phyloP scores from a whole-genome alignment of 257 asterid genomes.

The Buddleja alternifolia region DNA sequence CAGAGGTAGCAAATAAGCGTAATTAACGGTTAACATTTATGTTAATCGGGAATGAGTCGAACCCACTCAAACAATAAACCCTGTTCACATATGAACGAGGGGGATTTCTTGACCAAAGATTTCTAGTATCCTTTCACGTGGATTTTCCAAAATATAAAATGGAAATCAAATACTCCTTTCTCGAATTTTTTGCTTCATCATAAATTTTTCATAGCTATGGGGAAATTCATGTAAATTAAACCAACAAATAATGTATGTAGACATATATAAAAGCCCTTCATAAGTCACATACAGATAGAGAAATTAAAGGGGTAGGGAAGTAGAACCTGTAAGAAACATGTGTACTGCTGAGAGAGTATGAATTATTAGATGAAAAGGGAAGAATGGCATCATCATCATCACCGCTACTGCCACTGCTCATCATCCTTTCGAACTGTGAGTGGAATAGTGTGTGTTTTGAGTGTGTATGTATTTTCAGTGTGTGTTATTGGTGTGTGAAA shows the following conservation, averaged over 20 bases:
- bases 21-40: no score
- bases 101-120: no score
- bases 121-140: no score
- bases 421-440: constrained; percentile 18
- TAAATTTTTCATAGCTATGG: neutral
- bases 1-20: no score
- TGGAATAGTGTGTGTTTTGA: no score
- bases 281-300: neutral
- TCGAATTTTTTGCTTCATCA: no score
- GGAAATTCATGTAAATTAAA: neutral
- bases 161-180: no score
- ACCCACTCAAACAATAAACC: no score
- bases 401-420: constrained; percentile 12
- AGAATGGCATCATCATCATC: constrained; percentile 25
- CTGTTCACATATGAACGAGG: no score
- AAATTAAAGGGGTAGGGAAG: neutral
- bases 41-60: no score
- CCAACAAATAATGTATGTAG: neutral
- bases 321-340: constrained; percentile 40
- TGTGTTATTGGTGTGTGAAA: constrained; percentile 6
- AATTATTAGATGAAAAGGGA: constrained; percentile 25
- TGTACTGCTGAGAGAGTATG: constrained; percentile 13
- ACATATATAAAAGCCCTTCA: neutral
- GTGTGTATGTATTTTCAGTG: constrained; percentile 15
- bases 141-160: no score